phyloP scores from a whole-genome alignment of 352 stramenopile species.

The Phytophthora syringae region DNA sequence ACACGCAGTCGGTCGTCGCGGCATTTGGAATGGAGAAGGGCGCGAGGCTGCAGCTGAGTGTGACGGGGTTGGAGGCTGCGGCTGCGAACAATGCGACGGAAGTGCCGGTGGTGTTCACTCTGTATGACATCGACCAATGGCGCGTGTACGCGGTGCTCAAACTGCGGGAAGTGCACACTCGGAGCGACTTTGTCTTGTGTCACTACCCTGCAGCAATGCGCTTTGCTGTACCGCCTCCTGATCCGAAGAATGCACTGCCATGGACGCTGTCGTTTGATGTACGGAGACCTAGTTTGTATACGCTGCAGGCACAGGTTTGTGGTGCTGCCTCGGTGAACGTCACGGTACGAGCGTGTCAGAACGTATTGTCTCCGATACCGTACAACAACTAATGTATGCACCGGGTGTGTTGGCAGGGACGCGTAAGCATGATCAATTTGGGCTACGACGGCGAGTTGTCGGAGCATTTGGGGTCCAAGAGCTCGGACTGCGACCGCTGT shows the following conservation, averaged over 20 bases:
- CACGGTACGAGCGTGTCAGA: conserved; percentile 23
- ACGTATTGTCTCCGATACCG: no score
- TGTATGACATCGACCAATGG: conserved; percentile 75
- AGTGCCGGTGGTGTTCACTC: conserved; percentile 58
- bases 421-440: conserved; percentile 61
- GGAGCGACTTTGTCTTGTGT: conserved; percentile 58
- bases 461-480: conserved; percentile 74
- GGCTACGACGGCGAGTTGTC: conserved; percentile 56
- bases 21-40: conserved; percentile 66
- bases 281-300: conserved; percentile 56
- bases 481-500: conserved; percentile 61
- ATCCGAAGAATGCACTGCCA: conserved; percentile 3
- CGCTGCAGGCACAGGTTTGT: conserved; percentile 67
- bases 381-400: not conserved
- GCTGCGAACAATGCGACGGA: not conserved
- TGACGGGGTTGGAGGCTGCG: conserved; percentile 25
- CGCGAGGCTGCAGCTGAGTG: conserved; percentile 47
- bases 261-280: conserved; percentile 47
- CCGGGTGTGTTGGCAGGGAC: conserved; percentile 27
- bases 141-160: conserved; percentile 62
- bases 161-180: conserved; percentile 64
- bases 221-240: conserved; percentile 40
- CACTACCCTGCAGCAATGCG: conserved; percentile 64
- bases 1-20: conserved; percentile 63
- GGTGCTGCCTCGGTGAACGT: conserved; percentile 58